Evolutionary conservation across 1,284 basidiomycete species (phyloP).

Genomic region (Tilletia setariae): DNA sequence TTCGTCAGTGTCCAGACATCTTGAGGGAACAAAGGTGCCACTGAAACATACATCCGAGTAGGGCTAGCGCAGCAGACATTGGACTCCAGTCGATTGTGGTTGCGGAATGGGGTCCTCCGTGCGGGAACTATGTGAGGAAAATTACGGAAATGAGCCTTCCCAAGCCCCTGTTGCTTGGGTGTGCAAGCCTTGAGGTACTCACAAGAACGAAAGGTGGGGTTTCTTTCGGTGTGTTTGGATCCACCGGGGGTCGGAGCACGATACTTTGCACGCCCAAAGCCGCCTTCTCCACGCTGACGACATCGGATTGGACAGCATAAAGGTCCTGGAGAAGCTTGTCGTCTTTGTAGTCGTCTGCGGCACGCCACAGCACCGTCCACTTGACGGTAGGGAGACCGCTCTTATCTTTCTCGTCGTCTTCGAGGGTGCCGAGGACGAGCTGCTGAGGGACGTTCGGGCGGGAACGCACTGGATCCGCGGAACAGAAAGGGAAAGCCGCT

Average conservation of each 20-base stretch:
- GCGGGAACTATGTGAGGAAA: constrained; percentile 60
- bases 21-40: background rate
- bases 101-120: constrained; percentile 68
- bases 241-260: background rate
- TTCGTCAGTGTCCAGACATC: background rate
- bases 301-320: background rate
- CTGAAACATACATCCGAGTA: constrained; percentile 17
- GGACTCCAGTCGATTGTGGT: constrained; percentile 54
- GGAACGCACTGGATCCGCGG: background rate
- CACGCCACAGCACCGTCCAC: constrained; percentile 1
- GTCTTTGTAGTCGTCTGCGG: background rate
- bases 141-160: background rate
- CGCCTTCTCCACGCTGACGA: constrained; percentile 1
- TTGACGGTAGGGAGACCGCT: background rate
- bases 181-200: too few relatives aligned
- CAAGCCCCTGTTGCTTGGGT: too few relatives aligned
- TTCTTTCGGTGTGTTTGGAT: background rate
- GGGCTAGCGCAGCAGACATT: constrained; percentile 18
- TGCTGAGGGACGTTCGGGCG: background rate
- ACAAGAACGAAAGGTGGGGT: constrained; percentile 1
- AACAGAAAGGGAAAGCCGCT: background rate
- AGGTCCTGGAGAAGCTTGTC: background rate
- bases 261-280: constrained; percentile 1
- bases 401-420: background rate
- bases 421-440: background rate